phyloP scores from a whole-genome alignment of 2,329 filamentous ascomycete species.

The Emericellopsis cladophorae region DNA sequence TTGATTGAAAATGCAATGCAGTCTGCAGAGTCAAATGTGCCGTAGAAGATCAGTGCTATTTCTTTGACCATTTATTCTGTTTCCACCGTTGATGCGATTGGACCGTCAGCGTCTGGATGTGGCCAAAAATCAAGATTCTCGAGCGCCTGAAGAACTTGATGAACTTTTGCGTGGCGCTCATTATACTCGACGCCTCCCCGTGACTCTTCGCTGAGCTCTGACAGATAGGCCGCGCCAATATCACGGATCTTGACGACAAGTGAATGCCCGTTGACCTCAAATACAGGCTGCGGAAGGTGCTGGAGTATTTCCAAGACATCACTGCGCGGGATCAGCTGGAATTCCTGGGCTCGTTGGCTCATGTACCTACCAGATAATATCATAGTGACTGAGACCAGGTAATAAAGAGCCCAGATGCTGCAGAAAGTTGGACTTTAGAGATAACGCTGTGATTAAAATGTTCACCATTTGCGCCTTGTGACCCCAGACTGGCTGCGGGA shows the following conservation, averaged over 20 bases:
- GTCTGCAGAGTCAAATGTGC: not conserved
- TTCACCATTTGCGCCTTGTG: conserved; percentile 23
- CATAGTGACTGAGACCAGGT: conserved; percentile 1
- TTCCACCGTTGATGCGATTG: not conserved
- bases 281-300: conserved; percentile 16
- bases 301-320: conserved; percentile 21
- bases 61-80: not conserved
- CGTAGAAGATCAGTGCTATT: not conserved
- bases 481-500: conserved; percentile 13
- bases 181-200: not conserved
- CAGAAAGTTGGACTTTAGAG: conserved; percentile 21
- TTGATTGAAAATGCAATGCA: not conserved
- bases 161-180: not conserved
- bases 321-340: conserved; percentile 9
- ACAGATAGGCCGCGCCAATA: conserved; percentile 19
- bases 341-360: not conserved
- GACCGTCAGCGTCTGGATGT: not conserved
- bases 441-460: conserved; percentile 21
- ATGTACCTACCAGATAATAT: conserved; percentile 1
- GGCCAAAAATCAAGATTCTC: conserved; percentile 1
- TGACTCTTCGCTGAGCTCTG: conserved; percentile 9
- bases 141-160: not conserved
- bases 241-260: conserved; percentile 23
- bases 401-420: conserved; percentile 13
- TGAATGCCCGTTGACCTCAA: conserved; percentile 19